Evolutionary conservation across 352 stramenopile species (phyloP).

Genomic region (Peronospora destructor): DNA sequence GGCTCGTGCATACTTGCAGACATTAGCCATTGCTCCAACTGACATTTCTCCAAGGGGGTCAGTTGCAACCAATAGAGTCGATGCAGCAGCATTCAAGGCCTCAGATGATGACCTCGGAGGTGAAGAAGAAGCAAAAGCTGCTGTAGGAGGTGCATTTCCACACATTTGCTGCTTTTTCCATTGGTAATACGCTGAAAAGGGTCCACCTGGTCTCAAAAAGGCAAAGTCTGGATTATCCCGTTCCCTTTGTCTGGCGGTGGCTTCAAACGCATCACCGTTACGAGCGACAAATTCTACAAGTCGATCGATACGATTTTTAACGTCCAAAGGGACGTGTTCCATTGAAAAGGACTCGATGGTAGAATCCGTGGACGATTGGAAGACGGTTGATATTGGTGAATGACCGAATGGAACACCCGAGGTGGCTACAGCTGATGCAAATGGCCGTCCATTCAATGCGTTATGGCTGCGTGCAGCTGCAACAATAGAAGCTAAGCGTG

Average conservation of each 20-base stretch:
- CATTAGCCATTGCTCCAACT: slow-evolving; percentile 48
- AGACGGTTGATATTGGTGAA: slow-evolving; percentile 4
- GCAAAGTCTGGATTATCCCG: slow-evolving; percentile 47
- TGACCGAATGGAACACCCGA: slow-evolving; percentile 10
- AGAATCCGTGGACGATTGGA: neutral
- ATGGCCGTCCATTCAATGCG: slow-evolving; percentile 2
- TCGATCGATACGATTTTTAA: slow-evolving; percentile 45
- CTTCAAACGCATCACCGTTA: slow-evolving; percentile 53
- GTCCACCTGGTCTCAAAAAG: slow-evolving; percentile 36
- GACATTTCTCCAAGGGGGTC: slow-evolving; percentile 26
- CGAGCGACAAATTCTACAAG: slow-evolving; percentile 54
- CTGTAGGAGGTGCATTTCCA: neutral
- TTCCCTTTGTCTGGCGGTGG: slow-evolving; percentile 37
- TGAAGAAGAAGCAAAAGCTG: neutral
- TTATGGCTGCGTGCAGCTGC: slow-evolving; percentile 19
- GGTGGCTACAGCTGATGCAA: slow-evolving; percentile 3
- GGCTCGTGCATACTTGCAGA: slow-evolving; percentile 34
- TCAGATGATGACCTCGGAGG: slow-evolving; percentile 3
- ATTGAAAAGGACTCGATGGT: slow-evolving; percentile 5
- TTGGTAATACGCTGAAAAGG: slow-evolving; percentile 47
- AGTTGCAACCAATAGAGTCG: neutral
- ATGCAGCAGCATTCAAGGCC: neutral
- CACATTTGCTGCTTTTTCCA: slow-evolving; percentile 41
- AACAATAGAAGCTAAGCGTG: slow-evolving; percentile 44
- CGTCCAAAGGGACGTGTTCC: slow-evolving; percentile 26